Evolutionary conservation across 768 basidiomycete genomes (phyloP), one percentile per base, ranked within the genome.

Genomic region (Kwoniella europaea): DNA sequence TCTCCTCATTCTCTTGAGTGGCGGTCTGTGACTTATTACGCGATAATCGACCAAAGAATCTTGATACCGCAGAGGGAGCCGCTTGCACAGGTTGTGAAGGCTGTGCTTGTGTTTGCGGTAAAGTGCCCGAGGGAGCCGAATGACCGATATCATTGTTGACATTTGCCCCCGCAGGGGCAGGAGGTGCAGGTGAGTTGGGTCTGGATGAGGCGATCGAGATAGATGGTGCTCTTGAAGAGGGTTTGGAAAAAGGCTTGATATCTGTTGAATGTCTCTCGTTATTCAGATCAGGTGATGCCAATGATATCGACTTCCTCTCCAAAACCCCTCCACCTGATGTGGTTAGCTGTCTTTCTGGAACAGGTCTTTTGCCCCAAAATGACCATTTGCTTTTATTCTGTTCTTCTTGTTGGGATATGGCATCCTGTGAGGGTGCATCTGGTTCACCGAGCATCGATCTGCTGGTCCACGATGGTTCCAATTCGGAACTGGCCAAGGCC

Each of bases 21-120:
- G n/a, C 84, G 86, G 65, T 46, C 4, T 67, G 44, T n/a, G 76
- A 70, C 12, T 74, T 64, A 35, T 74, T 83, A 22, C 89, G 87
- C 9, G 89, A 89, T 82, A 95, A 91, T 59, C 92, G 88, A 61
- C 87, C 89, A 59, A 94, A 86, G 80, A 95, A 94, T 4, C 93
- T 88, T 12, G 92, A 92, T 42, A 94, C 91, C 9, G 88, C 91
- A 0, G 93, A 92, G 4, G 85, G 85, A 18, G 82, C 78, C 2
- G 63, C 46, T 53, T 65, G 63, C 18, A 65, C 57, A 27, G 63
- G 70, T 10, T 44, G 69, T 50, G 24, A 24, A 42, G 52, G 74
- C 42, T 27, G 67, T 24, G 59, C 10, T 4, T 35, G 41, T 54
- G 44, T 41, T 15, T 42, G 56, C 52, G 27, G 66, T 43, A 59